phyloP scores from a whole-genome alignment of 2,329 filamentous ascomycete genomes.

The Talaromyces sp. region DNA sequence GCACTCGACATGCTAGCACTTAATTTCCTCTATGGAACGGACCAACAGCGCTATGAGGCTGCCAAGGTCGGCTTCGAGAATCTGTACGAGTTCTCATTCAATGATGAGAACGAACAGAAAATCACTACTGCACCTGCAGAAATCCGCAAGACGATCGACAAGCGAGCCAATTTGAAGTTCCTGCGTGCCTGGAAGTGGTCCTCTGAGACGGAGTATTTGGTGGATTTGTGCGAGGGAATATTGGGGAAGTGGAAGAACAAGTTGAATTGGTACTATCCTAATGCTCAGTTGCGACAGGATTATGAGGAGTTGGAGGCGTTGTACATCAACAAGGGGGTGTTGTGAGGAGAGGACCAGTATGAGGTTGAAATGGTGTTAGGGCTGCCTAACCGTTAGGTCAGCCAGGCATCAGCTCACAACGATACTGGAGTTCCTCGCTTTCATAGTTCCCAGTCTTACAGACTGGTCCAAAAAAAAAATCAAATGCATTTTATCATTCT shows the following conservation, averaged over 20 bases:
- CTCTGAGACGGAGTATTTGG: background rate
- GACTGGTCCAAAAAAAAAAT: too few species aligned
- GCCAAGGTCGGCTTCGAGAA: background rate
- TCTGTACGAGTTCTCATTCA: background rate
- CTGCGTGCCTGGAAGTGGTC: background rate
- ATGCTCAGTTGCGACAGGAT: background rate
- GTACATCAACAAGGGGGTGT: background rate
- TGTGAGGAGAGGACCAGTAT: background rate
- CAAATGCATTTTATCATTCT: too few species aligned
- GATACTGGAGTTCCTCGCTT: too few species aligned
- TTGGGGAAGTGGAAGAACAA: background rate
- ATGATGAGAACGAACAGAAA: background rate
- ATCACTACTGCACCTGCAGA: background rate
- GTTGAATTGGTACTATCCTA: background rate
- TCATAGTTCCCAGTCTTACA: too few species aligned
- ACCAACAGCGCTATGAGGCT: background rate
- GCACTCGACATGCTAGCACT: background rate
- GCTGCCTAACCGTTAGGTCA: background rate
- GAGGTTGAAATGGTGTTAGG: background rate
- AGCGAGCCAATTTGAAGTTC: conserved; percentile 4
- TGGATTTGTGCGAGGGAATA: background rate
- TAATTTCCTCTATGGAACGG: background rate
- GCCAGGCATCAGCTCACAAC: background rate
- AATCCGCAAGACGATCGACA: background rate
- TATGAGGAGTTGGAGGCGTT: background rate